phyloP scores from a whole-genome alignment of 768 basidiomycete genomes.

The Rhodotorula kratochvilovae region DNA sequence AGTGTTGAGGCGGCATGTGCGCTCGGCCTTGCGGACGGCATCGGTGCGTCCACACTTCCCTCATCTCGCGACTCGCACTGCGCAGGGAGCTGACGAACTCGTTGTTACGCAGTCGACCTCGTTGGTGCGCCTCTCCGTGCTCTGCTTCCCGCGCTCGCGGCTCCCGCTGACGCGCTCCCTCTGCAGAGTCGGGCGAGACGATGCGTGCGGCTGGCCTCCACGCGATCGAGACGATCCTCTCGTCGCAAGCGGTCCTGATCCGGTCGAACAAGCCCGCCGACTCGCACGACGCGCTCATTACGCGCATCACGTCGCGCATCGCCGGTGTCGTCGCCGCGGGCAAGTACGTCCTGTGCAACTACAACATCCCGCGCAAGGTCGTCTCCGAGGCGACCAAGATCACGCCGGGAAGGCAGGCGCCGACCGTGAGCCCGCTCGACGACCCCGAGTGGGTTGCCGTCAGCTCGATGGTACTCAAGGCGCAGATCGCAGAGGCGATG shows the following conservation, averaged over 20 bases:
- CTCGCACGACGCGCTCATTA: slow-evolving; percentile 63
- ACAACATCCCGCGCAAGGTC: slow-evolving; percentile 71
- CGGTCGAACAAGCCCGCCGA: slow-evolving; percentile 58
- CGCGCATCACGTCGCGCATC: slow-evolving; percentile 76
- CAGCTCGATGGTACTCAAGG: slow-evolving; percentile 62
- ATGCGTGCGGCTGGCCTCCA: slow-evolving; percentile 97
- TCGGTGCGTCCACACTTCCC: slow-evolving; percentile 58
- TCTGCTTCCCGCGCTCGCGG: neutral
- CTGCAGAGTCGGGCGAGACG: slow-evolving; percentile 90
- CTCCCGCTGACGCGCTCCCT: neutral
- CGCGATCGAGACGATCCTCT: slow-evolving; percentile 81
- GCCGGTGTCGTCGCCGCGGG: slow-evolving; percentile 82
- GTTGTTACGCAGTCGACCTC: slow-evolving; percentile 66
- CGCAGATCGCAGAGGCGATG: slow-evolving; percentile 70
- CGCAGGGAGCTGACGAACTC: neutral
- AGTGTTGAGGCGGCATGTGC: slow-evolving; percentile 98
- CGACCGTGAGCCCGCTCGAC: slow-evolving; percentile 76
- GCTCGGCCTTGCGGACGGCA: slow-evolving; percentile 91
- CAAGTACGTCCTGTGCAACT: slow-evolving; percentile 79
- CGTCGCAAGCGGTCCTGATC: slow-evolving; percentile 88
- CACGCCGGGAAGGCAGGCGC: slow-evolving; percentile 83
- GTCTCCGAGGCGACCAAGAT: slow-evolving; percentile 62
- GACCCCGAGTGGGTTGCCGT: slow-evolving; percentile 83
- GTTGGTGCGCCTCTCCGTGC: slow-evolving; percentile 60
- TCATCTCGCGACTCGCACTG: neutral